Conservation (phyloP, 257 asterid genomes). For the Solanum ossicruentum region DNA sequence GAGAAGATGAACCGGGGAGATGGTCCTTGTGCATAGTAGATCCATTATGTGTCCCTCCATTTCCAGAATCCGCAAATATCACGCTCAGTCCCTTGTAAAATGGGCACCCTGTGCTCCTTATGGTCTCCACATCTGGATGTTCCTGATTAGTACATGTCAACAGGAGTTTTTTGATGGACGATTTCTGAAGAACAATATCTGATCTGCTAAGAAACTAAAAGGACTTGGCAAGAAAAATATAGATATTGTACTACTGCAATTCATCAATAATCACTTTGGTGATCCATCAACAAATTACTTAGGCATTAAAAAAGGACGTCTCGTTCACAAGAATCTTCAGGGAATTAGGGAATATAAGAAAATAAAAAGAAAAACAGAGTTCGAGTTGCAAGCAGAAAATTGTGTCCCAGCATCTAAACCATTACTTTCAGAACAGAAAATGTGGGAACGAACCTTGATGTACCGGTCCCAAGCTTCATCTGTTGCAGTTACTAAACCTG, state of each 20-base stretch:
- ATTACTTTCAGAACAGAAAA: neutral
- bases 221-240: neutral
- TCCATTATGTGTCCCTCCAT: slow-evolving; percentile 19
- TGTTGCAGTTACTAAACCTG: slow-evolving; percentile 45
- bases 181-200: neutral
- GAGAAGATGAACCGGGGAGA: slow-evolving; percentile 6
- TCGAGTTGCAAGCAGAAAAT: neutral
- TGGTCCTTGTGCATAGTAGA: slow-evolving; percentile 19
- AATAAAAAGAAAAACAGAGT: neutral
- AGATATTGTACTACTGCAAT: neutral
- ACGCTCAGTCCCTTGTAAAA: slow-evolving; percentile 41
- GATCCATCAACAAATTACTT: neutral
- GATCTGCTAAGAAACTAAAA: neutral
- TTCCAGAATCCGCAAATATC: slow-evolving; percentile 37
- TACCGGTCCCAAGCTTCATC: slow-evolving; percentile 69
- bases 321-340: neutral
- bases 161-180: neutral
- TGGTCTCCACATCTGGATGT: slow-evolving; percentile 72
- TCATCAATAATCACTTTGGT: neutral
- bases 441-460: slow-evolving; percentile 25
- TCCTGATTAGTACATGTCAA: slow-evolving; percentile 34
- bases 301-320: neutral
- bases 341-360: neutral
- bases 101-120: slow-evolving; percentile 52
- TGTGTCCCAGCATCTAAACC: neutral